Evolutionary conservation across 169 alveolate species (phyloP).

Genomic region (Plasmodium gonderi): DNA sequence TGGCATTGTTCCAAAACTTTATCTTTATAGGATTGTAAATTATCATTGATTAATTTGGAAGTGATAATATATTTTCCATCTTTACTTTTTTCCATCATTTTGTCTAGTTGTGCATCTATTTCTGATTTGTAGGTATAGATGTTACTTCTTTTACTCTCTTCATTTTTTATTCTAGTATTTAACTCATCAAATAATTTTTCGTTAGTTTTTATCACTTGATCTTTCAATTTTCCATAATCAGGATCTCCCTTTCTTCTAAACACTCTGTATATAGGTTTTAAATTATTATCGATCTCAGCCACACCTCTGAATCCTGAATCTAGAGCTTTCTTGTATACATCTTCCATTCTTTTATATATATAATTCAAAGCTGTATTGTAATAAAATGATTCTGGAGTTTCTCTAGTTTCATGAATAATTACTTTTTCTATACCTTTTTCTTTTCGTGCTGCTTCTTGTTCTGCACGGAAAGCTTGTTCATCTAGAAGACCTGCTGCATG

Average conservation of each 20-base stretch:
- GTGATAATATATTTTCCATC: conserved; percentile 10
- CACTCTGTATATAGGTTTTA: background rate
- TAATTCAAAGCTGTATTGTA: background rate
- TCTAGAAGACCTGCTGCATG: conserved; percentile 1
- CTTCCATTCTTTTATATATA: background rate
- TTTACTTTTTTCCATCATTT: conserved; percentile 4
- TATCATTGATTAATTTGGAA: background rate
- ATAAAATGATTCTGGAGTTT: conserved; percentile 17
- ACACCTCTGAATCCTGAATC: background rate
- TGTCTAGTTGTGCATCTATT: background rate
- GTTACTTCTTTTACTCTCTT: conserved; percentile 27
- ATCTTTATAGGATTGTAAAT: background rate
- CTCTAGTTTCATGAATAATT: background rate
- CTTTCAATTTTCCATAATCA: background rate
- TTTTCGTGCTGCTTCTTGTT: background rate
- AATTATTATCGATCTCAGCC: background rate
- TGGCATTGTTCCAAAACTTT: background rate
- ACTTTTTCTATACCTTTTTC: background rate
- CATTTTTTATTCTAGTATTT: background rate
- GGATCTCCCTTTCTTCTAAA: background rate
- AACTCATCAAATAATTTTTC: background rate
- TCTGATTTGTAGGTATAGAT: conserved; percentile 1
- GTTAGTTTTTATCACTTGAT: background rate
- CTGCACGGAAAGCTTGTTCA: background rate
- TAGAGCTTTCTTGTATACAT: background rate